Percentiles rank a stretch among this genome's conserved stretches.
These are phyloP conservation scores for Clonostachys solani DNA, from an alignment of 2,329 filamentous ascomycete species.

Conservation along the genomic window DNA sequence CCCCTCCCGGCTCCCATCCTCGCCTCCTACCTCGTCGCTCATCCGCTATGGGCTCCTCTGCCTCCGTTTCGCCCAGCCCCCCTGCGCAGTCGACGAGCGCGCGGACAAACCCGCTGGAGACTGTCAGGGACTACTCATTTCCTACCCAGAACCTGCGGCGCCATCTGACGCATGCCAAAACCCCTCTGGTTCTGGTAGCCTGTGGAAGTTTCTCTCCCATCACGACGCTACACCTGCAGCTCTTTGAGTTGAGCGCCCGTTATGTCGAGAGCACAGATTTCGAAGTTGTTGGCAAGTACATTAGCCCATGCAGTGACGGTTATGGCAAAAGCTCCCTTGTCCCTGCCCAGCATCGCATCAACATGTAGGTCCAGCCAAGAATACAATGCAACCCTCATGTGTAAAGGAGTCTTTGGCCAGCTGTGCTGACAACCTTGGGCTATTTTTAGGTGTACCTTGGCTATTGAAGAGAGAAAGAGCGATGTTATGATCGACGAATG, in stretches of 20 bases:
- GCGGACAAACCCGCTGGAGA: no score
- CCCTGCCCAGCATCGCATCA: slow-evolving; percentile 22
- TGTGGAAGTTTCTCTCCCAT: slow-evolving; percentile 70
- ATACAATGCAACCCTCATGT: no score
- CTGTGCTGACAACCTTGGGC: no score
- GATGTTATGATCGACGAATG: slow-evolving; percentile 82
- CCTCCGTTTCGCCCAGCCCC: no score
- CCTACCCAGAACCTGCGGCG: slow-evolving; percentile 51
- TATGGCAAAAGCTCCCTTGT: slow-evolving; percentile 34
- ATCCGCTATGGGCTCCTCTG: no score
- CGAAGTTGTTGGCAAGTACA: slow-evolving; percentile 78
- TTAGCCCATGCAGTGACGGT: slow-evolving; percentile 26
- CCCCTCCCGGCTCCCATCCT: no score
- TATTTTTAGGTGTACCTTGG: neutral
- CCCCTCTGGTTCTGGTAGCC: slow-evolving; percentile 62
- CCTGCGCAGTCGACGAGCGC: no score
- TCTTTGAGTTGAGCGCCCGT: slow-evolving; percentile 81
- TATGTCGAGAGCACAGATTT: slow-evolving; percentile 67
- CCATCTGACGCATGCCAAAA: slow-evolving; percentile 49
- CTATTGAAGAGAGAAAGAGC: slow-evolving; percentile 55
- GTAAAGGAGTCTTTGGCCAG: no score
- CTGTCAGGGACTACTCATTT: slow-evolving; percentile 42
- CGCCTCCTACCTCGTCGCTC: no score
- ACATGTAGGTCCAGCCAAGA: slow-evolving; percentile 47
- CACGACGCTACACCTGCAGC: slow-evolving; percentile 71